Evolutionary conservation across 805 yeast species (phyloP), one percentile per base, ranked within the genome.

Genomic region (Starmerella tilneyi): DNA sequence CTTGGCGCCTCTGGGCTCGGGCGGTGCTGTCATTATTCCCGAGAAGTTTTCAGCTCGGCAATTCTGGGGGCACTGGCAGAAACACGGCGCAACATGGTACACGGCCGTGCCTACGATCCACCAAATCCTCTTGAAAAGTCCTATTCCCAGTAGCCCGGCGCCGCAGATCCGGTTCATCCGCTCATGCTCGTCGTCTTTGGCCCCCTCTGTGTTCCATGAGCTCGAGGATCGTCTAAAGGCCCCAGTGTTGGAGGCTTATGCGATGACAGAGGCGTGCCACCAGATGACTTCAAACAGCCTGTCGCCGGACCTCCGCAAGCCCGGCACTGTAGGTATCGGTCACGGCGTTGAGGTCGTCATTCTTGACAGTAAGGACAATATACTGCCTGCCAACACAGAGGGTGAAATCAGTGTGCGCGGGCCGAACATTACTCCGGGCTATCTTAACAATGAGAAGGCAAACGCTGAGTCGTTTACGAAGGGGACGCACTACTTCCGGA

Each of bases 221-320:
- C 65, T 80, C 39, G 86, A 80, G 54, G 48, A 63, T 38, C 66
- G 69, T 24, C 75, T 80, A 59, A 63, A 71, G 8, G 80, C 83
- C 0, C 85, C 85, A 0, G 85, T 80, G 0, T 58, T 79, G 13
- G 88, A 80, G 59, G 86, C 86, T 0, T 80, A 80, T 57, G 86
- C 85, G 4, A 79, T 80, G 84, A 80, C 86, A 2, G 88, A 80
- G 58, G 84, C 84, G 1, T 71, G 83, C n/a, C 86, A 80, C 60
- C 85, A 80, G 60, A 81, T 80, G 79, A 76, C 83, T 9, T 78
- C 85, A 3, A 80, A 80, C 61, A 71, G 74, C 52, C 62, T 79
- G 33, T 83, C 84, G 29, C 78, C 81, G 9, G 80, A 78, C 12
- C 60, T 69, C 49, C 69, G 84, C 51, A 75, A 73, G 61, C 75